phyloP scores from a whole-genome alignment of 2,329 filamentous ascomycete species.

The Berkeleyomyces rouxiae region DNA sequence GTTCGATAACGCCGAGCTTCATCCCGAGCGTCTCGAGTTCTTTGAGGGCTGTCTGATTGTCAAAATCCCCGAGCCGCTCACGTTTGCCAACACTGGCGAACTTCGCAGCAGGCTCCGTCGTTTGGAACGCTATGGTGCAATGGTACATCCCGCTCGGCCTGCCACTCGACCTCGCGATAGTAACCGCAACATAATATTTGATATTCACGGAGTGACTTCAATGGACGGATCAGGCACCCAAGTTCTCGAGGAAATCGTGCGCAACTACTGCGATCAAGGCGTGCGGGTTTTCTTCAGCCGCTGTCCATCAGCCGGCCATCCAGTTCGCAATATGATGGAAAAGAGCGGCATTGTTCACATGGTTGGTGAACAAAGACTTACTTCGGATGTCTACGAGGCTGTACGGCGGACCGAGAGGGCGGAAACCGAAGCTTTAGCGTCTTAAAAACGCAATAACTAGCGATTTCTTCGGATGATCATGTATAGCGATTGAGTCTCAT shows the following conservation, averaged over 20 bases:
- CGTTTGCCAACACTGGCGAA: conserved; percentile 91
- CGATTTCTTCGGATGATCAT: too few species aligned
- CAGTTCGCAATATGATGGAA: conserved; percentile 57
- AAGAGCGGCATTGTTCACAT: conserved; percentile 71
- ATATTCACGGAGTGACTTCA: conserved; percentile 91
- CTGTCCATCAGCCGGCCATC: conserved; percentile 30
- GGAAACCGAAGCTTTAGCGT: not conserved
- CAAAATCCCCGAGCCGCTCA: conserved; percentile 92
- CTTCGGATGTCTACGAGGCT: conserved; percentile 69
- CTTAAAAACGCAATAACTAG: too few species aligned
- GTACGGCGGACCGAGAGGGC: conserved; percentile 53
- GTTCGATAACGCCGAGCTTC: conserved; percentile 71
- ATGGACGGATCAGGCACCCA: conserved; percentile 89
- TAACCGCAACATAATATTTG: conserved; percentile 88
- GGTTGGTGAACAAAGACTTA: conserved; percentile 61
- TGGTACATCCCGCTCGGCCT: conserved; percentile 75
- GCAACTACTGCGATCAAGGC: conserved; percentile 57
- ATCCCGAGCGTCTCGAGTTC: conserved; percentile 63
- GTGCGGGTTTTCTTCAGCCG: conserved; percentile 62
- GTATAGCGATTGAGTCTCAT: too few species aligned
- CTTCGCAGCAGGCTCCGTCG: conserved; percentile 68
- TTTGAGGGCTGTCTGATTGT: conserved; percentile 87
- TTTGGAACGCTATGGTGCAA: conserved; percentile 80
- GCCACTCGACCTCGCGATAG: conserved; percentile 59
- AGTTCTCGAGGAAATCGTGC: conserved; percentile 78